Evolutionary conservation across 768 basidiomycete genomes (phyloP), one percentile per base, ranked within the genome.

Genomic region (Auricularia auricula-judae): DNA sequence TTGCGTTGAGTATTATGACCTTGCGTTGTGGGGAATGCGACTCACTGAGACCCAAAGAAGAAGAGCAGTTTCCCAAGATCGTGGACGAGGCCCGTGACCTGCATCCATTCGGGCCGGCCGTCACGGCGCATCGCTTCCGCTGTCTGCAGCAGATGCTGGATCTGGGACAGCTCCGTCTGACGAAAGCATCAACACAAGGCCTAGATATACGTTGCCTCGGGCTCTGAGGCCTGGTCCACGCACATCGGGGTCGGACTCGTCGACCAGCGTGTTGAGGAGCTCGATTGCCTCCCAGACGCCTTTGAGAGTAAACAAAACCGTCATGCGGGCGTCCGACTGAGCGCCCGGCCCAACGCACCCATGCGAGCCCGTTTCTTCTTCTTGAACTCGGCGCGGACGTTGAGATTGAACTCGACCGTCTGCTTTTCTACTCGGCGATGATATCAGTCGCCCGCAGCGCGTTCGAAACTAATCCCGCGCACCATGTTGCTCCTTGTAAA

Each of bases 91-190:
- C 92, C 92, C 36, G 89, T 84, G 64, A 92, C 83, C 77, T 92
- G 90, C 91, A 93, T 92, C 91, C 91, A 93, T 67, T 93, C 91
- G 0, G 91, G 91, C 71, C 91, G 90, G 0, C 89, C 91, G 67
- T 93, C 91, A 29, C 82, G 79, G 56, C 91, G 82, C 67, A 93
- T 92, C 11, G 91, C 90, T 70, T 93, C 91, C n/a, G 91, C 91
- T 0, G 91, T 93, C 71, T 95, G 93, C 1, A 95, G 80, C 3
- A 95, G 80, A 72, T 96, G 93, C 69, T 93, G 90, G 36, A 96
- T 93, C 76, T 96, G 93, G 42, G 90, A 86, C 35, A 90, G 74
- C 67, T 77, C 79, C 1, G 89, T 89, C 89, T 91, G 71, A 7
- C 68, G 29, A 7, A 58, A 29, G 36, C 23, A 33, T 34, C 54